A percentile compares a stretch with the other conserved stretches of the same genome.
These are phyloP conservation scores for Aspergillus novofumigatus DNA, from an alignment of 2,329 filamentous ascomycete species.

Conservation along the genomic window DNA sequence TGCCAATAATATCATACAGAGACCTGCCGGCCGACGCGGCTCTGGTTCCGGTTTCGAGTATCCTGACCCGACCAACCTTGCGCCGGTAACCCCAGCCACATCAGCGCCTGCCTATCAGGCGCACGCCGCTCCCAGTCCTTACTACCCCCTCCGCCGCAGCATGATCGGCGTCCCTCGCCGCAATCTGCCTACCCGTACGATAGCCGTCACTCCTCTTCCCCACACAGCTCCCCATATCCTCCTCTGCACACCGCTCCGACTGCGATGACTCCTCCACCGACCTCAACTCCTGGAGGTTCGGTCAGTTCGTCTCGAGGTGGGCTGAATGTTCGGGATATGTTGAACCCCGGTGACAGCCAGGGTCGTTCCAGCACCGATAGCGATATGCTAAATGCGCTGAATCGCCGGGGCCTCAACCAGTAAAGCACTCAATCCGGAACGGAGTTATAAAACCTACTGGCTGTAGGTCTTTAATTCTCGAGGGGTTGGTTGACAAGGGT, in stretches of 20 bases:
- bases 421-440: conserved; percentile 8
- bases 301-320: conserved; percentile 34
- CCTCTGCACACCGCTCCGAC: conserved; percentile 30
- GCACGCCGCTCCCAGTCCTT: conserved; percentile 34
- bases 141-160: conserved; percentile 34
- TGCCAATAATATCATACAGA: conserved; percentile 23
- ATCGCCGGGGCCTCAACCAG: conserved; percentile 37
- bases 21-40: conserved; percentile 39
- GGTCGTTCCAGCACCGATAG: conserved; percentile 46
- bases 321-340: conserved; percentile 47
- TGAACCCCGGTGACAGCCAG: conserved; percentile 39
- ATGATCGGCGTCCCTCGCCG: conserved; percentile 43
- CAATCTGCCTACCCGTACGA: conserved; percentile 44
- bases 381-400: conserved; percentile 47
- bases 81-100: conserved; percentile 44
- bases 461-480: not conserved
- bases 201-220: conserved; percentile 39
- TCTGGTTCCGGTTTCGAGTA: conserved; percentile 44
- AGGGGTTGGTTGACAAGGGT: conserved; percentile 1
- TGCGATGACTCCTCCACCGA: conserved; percentile 26
- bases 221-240: conserved; percentile 39
- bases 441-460: not conserved
- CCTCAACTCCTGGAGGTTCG: conserved; percentile 25
- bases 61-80: conserved; percentile 44
- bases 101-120: conserved; percentile 42